Base-by-base conservation (phyloP, 2,329 filamentous ascomycete genomes). In the Fusarium secorum region DNA sequence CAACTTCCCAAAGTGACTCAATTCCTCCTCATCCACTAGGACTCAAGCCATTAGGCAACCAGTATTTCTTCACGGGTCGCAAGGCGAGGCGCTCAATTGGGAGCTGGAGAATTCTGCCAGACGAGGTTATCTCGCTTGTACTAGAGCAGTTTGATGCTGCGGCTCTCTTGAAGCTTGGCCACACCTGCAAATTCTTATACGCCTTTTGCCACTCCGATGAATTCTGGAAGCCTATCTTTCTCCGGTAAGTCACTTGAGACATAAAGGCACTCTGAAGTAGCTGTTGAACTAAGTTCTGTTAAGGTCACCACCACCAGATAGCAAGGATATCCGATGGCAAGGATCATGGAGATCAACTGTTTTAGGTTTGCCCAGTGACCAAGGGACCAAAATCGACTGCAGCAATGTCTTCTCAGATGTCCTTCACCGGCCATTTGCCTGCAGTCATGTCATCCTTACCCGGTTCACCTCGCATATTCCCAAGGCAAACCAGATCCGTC, bases 351-450 rank as follows among this genome's bases (percentile, higher is more conserved):
- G 93, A 73, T 89, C 90, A 33, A 97, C 94, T 1, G 88, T 91
- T 74, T 85, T 97, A 41, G 85, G 86, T 38, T 83, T 93, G 18
- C 79, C 84, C 3, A 68, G 76, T 24, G 79, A 81, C 18, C 82
- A 85, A 62, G 84, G 87, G 51, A 85, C 89, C 39, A 84, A 81
- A 17, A 83, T 97, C 38, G 87, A 92, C 73, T 97, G 95, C 81
- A 86, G 86, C 55, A 89, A 90, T 75, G 89, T 98, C 55, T 98
- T 93, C 80, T 98, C 95, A 18, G 95, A 99, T 80, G 90, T 93
- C 11, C 86, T 98, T 28, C 93, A 98, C 80, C 89, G 95, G 14
- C 95, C 95, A 0, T 98, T 97, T 79, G 91, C 93, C 73, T 98
- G 95, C 83, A 92, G 93, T 48, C 89, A 97, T 77, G 90, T 94